Percentiles rank a stretch among this genome's conserved stretches.
Evolutionary conservation across 2,329 filamentous ascomycete genomes (phyloP).

Genomic region (Penicillium sp.): DNA sequence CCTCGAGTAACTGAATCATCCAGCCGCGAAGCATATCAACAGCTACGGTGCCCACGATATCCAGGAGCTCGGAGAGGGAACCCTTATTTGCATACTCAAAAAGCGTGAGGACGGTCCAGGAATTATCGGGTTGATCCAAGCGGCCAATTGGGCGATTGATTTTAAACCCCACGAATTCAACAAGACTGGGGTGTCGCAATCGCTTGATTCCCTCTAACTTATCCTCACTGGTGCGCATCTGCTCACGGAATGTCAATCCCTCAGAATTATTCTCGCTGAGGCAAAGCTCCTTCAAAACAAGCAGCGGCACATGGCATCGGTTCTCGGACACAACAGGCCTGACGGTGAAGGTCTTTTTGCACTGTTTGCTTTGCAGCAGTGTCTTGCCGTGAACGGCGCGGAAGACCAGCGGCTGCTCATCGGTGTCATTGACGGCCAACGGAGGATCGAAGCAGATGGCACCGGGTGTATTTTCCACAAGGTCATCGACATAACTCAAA

Average conservation of each 20-base stretch:
- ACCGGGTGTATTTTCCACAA: slow-evolving; percentile 33
- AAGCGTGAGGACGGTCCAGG: slow-evolving; percentile 73
- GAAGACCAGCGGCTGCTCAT: slow-evolving; percentile 65
- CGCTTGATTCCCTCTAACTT: slow-evolving; percentile 73
- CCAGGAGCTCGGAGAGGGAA: slow-evolving; percentile 76
- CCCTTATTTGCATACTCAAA: slow-evolving; percentile 77
- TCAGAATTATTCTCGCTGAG: slow-evolving; percentile 59
- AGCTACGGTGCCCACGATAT: slow-evolving; percentile 71
- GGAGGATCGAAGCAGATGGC: slow-evolving; percentile 44
- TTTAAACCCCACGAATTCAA: slow-evolving; percentile 79
- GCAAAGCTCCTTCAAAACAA: slow-evolving; percentile 70
- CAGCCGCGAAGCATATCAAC: slow-evolving; percentile 77
- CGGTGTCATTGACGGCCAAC: slow-evolving; percentile 57
- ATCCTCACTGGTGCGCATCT: slow-evolving; percentile 72
- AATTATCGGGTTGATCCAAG: slow-evolving; percentile 38
- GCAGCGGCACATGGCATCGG: slow-evolving; percentile 55
- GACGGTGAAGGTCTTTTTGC: slow-evolving; percentile 66
- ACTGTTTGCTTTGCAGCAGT: slow-evolving; percentile 61
- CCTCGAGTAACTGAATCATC: slow-evolving; percentile 89
- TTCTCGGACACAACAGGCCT: slow-evolving; percentile 61
- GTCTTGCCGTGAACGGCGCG: slow-evolving; percentile 68
- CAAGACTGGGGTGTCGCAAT: slow-evolving; percentile 71
- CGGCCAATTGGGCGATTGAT: slow-evolving; percentile 55
- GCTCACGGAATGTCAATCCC: slow-evolving; percentile 65
- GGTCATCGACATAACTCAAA: slow-evolving; percentile 25